phyloP scores from a whole-genome alignment of 306 rosid genomes.

The Trifolium dubium region DNA sequence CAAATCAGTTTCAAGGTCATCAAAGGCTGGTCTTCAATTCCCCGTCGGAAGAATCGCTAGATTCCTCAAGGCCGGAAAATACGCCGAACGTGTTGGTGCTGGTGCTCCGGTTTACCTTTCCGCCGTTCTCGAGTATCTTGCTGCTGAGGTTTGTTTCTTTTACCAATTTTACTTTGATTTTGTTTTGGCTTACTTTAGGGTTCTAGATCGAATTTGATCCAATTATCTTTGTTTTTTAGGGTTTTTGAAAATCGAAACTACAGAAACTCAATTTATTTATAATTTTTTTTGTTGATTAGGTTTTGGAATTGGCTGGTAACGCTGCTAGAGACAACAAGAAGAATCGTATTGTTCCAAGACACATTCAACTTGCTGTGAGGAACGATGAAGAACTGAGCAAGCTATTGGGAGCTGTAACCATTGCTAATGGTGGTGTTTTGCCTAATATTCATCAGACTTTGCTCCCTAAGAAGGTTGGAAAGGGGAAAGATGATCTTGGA shows the following conservation, averaged over 20 bases:
- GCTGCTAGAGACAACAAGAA: slow-evolving; percentile 94
- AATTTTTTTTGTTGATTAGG: slow-evolving; percentile 44
- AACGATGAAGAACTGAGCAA: slow-evolving; percentile 87
- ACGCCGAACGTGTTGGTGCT: slow-evolving; percentile 93
- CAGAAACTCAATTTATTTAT: not conserved
- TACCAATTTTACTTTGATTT: not conserved
- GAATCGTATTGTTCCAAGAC: slow-evolving; percentile 87
- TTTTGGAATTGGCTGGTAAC: slow-evolving; percentile 81
- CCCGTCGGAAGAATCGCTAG: slow-evolving; percentile 92
- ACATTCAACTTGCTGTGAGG: slow-evolving; percentile 84
- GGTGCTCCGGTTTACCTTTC: slow-evolving; percentile 94
- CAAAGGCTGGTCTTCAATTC: slow-evolving; percentile 86
- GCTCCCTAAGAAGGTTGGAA: slow-evolving; percentile 75
- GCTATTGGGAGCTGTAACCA: slow-evolving; percentile 80
- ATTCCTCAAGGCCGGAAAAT: slow-evolving; percentile 81
- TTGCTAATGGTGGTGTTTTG: slow-evolving; percentile 80
- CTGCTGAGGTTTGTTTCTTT: slow-evolving; percentile 69
- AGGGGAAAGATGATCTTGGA: slow-evolving; percentile 80
- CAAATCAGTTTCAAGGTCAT: slow-evolving; percentile 80
- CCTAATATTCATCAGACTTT: slow-evolving; percentile 75
- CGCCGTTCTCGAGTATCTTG: slow-evolving; percentile 88
- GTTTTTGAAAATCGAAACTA: not conserved
- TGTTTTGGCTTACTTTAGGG: not conserved
- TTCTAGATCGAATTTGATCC: not conserved
- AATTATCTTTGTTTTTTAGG: not conserved